Evolutionary conservation across 805 yeast species (phyloP), one percentile per base, ranked within the genome.

Genomic region (Suhomyces faveliae): DNA sequence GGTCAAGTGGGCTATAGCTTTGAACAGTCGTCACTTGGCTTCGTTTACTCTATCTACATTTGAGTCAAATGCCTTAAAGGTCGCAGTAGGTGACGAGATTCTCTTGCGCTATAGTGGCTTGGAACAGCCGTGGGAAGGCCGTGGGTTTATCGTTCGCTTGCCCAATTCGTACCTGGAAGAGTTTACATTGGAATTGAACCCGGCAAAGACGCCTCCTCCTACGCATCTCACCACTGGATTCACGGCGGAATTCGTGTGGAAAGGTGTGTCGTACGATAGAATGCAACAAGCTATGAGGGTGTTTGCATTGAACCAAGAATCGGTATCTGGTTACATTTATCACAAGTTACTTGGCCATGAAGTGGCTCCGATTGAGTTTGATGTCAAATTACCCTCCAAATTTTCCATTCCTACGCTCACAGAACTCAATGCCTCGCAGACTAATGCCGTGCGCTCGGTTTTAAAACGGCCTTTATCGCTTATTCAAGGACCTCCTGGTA

Each of bases 401-500:
- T 76, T 86, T 40, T 79, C 89, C 1, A 80, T 84, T 40, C 84
- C 86, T 0, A 79, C 81, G n/a, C 73, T 86, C 51, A 79, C 89
- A 0, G 80, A 79, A 45, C 73, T 91, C 54, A 91, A 91, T 63
- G 74, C 71, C 6, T 88, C 96, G 1, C 97, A 91, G 64, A 77
- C 78, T 2, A 80, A 78, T 57, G 97, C 97, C 0, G 89, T 91
- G 21, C 73, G 77, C 45, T 66, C 76, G 9, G 96, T 85, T 0
- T 64, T 89, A 49, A 78, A 78, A 57, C 74, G 81, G 54, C 96
- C 96, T 1, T 71, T 90, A 39, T 80, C 94, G 5, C 74, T 89
- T 54, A 89, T 89, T 52, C 97, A 91, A 64, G 97, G 97, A 13
- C 97, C 97, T 8, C 97, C 97, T 3, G 78, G 78, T 15, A 91